Base-by-base conservation (phyloP, 345 rosid genomes). In the Lepidium aucheri region DNA sequence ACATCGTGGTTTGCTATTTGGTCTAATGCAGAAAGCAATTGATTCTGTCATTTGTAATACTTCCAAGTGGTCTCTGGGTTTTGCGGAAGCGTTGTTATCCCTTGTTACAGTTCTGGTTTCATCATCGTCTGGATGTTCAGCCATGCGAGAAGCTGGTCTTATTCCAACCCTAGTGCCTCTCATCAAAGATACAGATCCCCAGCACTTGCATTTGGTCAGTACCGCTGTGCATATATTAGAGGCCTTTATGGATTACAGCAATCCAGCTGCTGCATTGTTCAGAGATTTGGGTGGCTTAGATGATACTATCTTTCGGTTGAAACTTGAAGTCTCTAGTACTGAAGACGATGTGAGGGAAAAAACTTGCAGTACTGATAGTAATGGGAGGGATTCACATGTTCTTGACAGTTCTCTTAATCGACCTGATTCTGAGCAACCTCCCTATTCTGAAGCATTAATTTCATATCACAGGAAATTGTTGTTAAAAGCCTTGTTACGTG, bases 221-320 rank as follows among this genome's bases (percentile, higher is more conserved):
- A 70, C 96, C 9, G 91, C 97, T 38, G 94, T 93, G 74, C 91
- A 84, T 73, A 84, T 93, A 76, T 80, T 93, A 36, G 98, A 88
- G 71, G 87, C 91, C 50, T 93, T 93, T 75, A 93, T 93, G 97
- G 98, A 88, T 70, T 90, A 86, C 71, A 88, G 97, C 70, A 85
- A 90, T 75, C 97, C 96, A 53, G 96, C 97, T 60, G 94, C 94
- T 73, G 81, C 90, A 60, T 77, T 93, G 75, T 93, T 90, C 78
- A 82, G 98, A 80, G 98, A 90, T 69, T 79, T 90, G 84, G 97
- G 98, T 70, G 98, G 96, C 74, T 77, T 90, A 74, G 98, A 93
- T 82, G 96, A 90, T 73, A 85, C 96, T 39, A 88, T 93, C 44
- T 80, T 77, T 58, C 94, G 98, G 60, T 69, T 93, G 71, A 86